A percentile compares a stretch with the other conserved stretches of the same genome.
phyloP scores from a whole-genome alignment of 2,329 filamentous ascomycete species.

The Pestalotiopsis sp. region DNA sequence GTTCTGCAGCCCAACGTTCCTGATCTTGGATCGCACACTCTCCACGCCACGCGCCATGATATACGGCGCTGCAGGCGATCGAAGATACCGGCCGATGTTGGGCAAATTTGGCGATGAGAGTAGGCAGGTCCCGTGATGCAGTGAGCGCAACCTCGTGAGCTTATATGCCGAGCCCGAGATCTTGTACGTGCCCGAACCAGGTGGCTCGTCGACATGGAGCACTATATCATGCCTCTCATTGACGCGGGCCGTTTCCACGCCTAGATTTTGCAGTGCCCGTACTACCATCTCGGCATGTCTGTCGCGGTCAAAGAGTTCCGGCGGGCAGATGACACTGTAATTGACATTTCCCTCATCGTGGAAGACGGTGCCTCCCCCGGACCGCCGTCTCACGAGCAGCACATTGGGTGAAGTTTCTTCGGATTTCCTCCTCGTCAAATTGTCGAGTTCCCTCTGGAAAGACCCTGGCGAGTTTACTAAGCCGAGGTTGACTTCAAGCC shows the following conservation, averaged over 20 bases:
- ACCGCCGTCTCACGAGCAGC: conserved; percentile 76
- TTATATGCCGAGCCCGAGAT: conserved; percentile 96
- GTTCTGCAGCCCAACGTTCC: conserved; percentile 67
- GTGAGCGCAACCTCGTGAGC: conserved; percentile 73
- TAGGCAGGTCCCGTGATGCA: conserved; percentile 93
- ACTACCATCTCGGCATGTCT: conserved; percentile 92
- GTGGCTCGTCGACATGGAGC: conserved; percentile 18
- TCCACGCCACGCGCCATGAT: conserved; percentile 85
- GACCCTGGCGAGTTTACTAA: conserved; percentile 43
- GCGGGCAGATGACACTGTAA: conserved; percentile 87
- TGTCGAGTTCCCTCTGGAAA: conserved; percentile 7
- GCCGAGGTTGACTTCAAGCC: conserved; percentile 81
- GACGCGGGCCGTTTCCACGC: conserved; percentile 64
- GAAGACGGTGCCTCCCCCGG: conserved; percentile 90
- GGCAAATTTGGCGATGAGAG: conserved; percentile 74
- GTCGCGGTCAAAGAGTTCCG: conserved; percentile 75
- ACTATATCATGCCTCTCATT: conserved; percentile 95
- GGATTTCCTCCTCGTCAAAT: conserved; percentile 18
- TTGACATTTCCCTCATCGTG: conserved; percentile 94
- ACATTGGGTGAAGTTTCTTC: conserved; percentile 28
- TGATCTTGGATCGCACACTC: conserved; percentile 82
- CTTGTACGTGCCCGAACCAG: conserved; percentile 57
- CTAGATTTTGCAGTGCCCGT: conserved; percentile 67
- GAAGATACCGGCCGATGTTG: conserved; percentile 68
- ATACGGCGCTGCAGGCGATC: conserved; percentile 74